Conservation (phyloP, 495 filamentous ascomycete species). For the Chaetomidium leptoderma region DNA sequence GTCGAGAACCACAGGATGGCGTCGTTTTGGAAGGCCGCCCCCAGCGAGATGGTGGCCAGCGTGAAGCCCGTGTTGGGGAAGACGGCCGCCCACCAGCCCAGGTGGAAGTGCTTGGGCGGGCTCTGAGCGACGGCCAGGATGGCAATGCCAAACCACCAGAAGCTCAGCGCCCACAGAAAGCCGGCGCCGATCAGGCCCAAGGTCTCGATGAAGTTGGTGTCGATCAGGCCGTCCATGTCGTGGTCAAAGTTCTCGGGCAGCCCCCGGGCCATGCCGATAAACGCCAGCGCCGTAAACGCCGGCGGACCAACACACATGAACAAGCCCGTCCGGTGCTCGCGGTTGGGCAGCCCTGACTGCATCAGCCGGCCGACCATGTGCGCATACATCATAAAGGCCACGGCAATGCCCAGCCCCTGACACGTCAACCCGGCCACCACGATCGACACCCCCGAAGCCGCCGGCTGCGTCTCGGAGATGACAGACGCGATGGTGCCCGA, state of each 20-base stretch:
- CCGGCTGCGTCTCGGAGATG: slow-evolving; percentile 44
- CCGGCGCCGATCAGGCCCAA: slow-evolving; percentile 53
- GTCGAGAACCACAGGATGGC: slow-evolving; percentile 45
- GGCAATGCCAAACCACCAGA: slow-evolving; percentile 71
- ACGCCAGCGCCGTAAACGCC: slow-evolving; percentile 52
- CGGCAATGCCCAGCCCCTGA: slow-evolving; percentile 50
- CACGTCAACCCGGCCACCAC: slow-evolving; percentile 49
- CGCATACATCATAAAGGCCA: slow-evolving; percentile 54
- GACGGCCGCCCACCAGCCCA: slow-evolving; percentile 56
- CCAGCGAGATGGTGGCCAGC: slow-evolving; percentile 48
- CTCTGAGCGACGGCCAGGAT: slow-evolving; percentile 50
- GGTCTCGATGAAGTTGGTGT: slow-evolving; percentile 37
- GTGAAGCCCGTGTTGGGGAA: slow-evolving; percentile 60
- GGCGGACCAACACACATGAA: slow-evolving; percentile 70
- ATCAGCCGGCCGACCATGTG: slow-evolving; percentile 60
- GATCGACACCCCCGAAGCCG: slow-evolving; percentile 39
- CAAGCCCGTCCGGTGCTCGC: slow-evolving; percentile 54
- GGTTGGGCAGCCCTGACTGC: slow-evolving; percentile 50
- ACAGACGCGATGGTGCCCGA: slow-evolving; percentile 49
- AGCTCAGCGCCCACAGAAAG: slow-evolving; percentile 68
- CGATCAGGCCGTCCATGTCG: slow-evolving; percentile 31
- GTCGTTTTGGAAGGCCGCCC: slow-evolving; percentile 40
- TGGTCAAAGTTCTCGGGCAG: slow-evolving; percentile 36
- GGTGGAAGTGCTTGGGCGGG: slow-evolving; percentile 50
- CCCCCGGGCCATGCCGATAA: slow-evolving; percentile 26